These are phyloP conservation scores for Colletotrichum destructivum DNA, from an alignment of 2,329 filamentous ascomycete species.

Conservation along the genomic window DNA sequence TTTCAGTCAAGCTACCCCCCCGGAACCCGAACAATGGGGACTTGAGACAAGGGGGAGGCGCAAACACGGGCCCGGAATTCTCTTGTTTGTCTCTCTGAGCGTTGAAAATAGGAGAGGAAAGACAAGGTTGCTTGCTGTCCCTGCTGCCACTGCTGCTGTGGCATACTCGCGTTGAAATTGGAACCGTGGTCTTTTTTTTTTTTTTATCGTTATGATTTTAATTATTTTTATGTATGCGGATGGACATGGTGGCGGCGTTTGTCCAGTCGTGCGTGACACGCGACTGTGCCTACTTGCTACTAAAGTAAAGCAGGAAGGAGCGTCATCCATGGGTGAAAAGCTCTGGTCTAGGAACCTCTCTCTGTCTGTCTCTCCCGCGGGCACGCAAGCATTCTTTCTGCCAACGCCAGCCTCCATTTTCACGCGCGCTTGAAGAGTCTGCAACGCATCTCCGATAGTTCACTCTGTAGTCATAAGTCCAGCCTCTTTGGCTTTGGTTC, in stretches of 20 bases:
- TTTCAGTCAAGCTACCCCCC: not conserved
- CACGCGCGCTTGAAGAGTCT: slow-evolving; percentile 10
- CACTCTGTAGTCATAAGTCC: not conserved
- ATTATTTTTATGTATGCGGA: slow-evolving; percentile 12
- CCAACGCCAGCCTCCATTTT: not conserved
- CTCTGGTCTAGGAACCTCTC: slow-evolving; percentile 3
- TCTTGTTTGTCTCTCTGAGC: not conserved
- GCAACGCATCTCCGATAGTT: not conserved
- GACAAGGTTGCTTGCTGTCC: slow-evolving; percentile 15
- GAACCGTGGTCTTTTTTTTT: not conserved
- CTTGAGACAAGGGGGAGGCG: not conserved
- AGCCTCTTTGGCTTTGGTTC: not conserved
- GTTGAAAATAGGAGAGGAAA: slow-evolving; percentile 14
- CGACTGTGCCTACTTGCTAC: not conserved
- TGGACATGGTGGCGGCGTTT: slow-evolving; percentile 27
- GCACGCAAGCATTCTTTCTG: not conserved
- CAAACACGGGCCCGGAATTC: not conserved
- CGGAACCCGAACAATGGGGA: slow-evolving; percentile 5
- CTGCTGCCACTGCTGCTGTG: not conserved
- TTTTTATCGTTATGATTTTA: no score
- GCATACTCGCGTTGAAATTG: slow-evolving; percentile 8
- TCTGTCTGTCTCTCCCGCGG: not conserved
- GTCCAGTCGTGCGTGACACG: slow-evolving; percentile 32
- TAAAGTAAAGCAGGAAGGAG: not conserved
- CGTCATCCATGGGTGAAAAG: not conserved